Base-by-base conservation (phyloP, 2,329 filamentous ascomycete species). In the Aspergillus unguis region DNA sequence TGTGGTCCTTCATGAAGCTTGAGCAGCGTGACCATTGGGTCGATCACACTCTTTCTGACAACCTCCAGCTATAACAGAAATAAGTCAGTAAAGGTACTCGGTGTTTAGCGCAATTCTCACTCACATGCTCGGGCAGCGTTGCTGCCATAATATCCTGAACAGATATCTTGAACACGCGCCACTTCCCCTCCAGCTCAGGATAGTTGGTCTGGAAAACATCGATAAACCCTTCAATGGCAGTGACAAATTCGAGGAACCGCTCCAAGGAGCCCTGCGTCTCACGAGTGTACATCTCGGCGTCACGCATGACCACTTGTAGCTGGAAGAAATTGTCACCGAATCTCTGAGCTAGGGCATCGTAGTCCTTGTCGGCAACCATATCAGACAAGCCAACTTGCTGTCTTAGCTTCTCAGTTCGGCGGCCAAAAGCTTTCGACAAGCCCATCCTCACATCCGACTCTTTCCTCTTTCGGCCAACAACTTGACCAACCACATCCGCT, bases 241-340 rank as follows among this genome's bases (percentile, higher is more conserved):
- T 84, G 29, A 92, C 81, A 58, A 92, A 88, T 55, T 89, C 85
- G 44, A 91, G 81, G 62, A 95, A 91, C 59, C 89, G 86, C 53
- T 87, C 83, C 45, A 96, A 86, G 58, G 89, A 90, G n/a, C 82
- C 82, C 6, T 87, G 84, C 3, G 90, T 84, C 52, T 92, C 86
- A n/a, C 87, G 83, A 4, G 90, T 86, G 70, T 97, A 97, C 63
- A 86, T 90, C 65, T 96, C 90, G n/a, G 96, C 87, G 68, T 97
- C 94, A 53, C 92, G 85, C 65, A 95, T 85, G 38, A 96, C 90
- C 36, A 99, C 88, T 66, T 97, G 92, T 28, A 97, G 76, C 55
- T 92, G 87, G 56, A 96, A 86, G 70, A 91, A 96, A 68, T 96
- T 92, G 56, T 95, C 90, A 31, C 89, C 87, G 64, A 96, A 97